Evolutionary conservation across 2,329 filamentous ascomycete species (phyloP), one percentile per base, ranked within the genome.

Genomic region (Talaromyces verruculosus): DNA sequence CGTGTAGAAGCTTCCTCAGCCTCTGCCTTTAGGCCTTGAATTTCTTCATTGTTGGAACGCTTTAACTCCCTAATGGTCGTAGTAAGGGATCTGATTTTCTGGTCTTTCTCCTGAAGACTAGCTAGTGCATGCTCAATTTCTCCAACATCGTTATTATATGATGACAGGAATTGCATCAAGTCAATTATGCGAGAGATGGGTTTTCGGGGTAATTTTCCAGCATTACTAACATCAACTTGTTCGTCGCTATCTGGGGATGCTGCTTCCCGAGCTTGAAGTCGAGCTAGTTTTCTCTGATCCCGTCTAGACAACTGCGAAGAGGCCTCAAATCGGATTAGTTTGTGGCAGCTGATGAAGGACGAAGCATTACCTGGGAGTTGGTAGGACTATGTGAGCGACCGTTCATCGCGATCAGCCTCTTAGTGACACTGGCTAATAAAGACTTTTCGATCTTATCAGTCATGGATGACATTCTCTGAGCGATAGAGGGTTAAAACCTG

Each of bases 41-140:
- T 13, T 65, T 65, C 53, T 65, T 65, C 39, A 35, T 49, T 60
- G 25, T 65, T 60, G 5, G 45, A 65, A 22, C 45, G 55, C 35
- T 60, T 58, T 43, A 65, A 35, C 17, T 65, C 53, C 39, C 15
- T n/a, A 33, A 65, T 35, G 6, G 41, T 51, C 5, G n/a, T 49
- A 7, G 37, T 33, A 65, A 65, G 63, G 25, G 33, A 43, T 49
- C 35, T 65, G 11, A 65, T 65, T 49, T 58, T 49, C 17, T 17
- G 17, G 45, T 65, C 63, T 13, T 60, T 65, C 33, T 65, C 22
- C 53, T 58, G 22, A n/a, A 65, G 63, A 59, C 45, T 37, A 59
- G 25, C 37, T 13, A 65, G 28, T 30, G 63, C 53, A 28, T 39
- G 28, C 30, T 65, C 53, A 35, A 65, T 60, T 25, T 59, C 28